Evolutionary conservation across 768 basidiomycete species (phyloP).

Genomic region (Xanthoconium stramineum): DNA sequence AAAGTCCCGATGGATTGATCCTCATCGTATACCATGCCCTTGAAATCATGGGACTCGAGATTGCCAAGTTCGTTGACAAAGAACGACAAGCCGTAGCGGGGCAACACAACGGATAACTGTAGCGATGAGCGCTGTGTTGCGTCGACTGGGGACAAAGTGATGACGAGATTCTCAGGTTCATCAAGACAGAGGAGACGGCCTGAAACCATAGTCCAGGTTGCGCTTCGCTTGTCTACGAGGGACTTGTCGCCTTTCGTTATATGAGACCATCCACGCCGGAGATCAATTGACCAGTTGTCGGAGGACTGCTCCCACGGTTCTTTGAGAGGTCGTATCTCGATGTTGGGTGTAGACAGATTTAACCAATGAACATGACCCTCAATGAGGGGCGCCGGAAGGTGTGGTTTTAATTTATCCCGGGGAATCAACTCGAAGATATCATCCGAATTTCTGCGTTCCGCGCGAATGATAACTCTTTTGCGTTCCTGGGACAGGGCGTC

Average conservation of each 20-base stretch:
- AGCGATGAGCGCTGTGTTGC: background rate
- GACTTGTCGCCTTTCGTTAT: background rate
- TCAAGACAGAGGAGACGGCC: background rate
- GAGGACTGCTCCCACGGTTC: background rate
- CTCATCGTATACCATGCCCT: background rate
- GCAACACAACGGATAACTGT: background rate
- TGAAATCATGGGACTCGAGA: background rate
- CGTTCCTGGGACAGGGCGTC: too few relatives aligned
- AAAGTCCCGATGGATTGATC: background rate
- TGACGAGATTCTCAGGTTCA: background rate
- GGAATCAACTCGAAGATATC: background rate
- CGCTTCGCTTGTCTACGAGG: background rate
- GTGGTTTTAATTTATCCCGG: background rate
- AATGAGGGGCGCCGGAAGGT: background rate
- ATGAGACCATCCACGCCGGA: background rate
- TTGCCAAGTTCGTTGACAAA: background rate
- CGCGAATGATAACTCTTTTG: background rate
- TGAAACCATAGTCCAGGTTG: background rate
- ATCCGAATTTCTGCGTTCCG: background rate
- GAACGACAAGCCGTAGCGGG: background rate
- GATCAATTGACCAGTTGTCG: background rate
- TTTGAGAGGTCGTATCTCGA: background rate
- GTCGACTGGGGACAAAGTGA: background rate
- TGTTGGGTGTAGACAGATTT: background rate
- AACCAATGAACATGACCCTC: background rate